Evolutionary conservation across 2,329 filamentous ascomycete species (phyloP).

Genomic region (Aspergillus puulaauensis): DNA sequence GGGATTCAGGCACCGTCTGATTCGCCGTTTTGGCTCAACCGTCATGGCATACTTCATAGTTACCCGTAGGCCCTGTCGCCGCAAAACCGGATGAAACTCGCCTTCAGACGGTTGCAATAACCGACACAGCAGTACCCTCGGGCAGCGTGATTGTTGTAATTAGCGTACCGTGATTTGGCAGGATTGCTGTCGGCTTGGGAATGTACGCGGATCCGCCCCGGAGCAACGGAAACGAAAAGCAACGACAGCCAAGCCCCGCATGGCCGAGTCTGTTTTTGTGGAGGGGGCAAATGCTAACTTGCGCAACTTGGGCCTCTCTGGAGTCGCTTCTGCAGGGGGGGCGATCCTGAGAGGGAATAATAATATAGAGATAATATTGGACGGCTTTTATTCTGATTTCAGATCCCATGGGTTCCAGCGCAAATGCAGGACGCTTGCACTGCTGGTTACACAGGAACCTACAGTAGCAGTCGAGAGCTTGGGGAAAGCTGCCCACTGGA

Average conservation of each 20-base stretch:
- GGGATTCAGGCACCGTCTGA: not conserved
- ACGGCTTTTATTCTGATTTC: not conserved
- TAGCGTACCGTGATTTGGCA: not conserved
- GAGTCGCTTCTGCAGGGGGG: constrained; percentile 9
- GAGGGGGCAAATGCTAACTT: constrained; percentile 5
- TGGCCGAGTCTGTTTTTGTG: constrained; percentile 28
- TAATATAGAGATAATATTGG: not conserved
- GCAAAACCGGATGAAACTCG: not conserved
- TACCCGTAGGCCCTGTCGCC: too few relatives aligned
- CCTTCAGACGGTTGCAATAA: not conserved
- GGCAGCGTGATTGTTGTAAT: not conserved
- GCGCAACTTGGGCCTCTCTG: not conserved
- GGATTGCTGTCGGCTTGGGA: not conserved
- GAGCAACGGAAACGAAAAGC: constrained; percentile 34
- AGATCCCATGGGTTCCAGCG: not conserved
- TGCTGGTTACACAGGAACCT: not conserved
- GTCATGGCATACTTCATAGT: not conserved
- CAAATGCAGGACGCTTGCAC: not conserved
- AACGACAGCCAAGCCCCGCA: constrained; percentile 28
- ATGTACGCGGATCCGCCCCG: constrained; percentile 26
- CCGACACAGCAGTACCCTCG: not conserved
- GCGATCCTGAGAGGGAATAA: not conserved
- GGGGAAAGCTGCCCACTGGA: constrained; percentile 8
- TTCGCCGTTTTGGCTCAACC: not conserved
- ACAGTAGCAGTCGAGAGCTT: not conserved